Percentiles rank a stretch among this genome's conserved stretches.
phyloP scores from a whole-genome alignment of 768 basidiomycete species.

The Cubamyces lactineus region DNA sequence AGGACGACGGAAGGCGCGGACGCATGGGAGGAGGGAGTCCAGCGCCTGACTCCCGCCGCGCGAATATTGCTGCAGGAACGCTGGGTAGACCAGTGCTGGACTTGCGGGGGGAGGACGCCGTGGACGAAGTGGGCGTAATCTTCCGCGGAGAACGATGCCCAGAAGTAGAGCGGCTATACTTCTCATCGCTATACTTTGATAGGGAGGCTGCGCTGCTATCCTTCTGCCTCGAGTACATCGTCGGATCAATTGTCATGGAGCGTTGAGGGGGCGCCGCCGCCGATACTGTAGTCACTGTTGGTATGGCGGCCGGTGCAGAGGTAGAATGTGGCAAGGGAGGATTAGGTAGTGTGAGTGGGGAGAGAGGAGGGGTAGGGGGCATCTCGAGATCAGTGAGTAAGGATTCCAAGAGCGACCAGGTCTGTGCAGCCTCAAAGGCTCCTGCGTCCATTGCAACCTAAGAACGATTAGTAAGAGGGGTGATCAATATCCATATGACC shows the following conservation, averaged over 20 bases:
- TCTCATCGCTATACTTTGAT: constrained; percentile 21
- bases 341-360: constrained; percentile 28
- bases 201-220: constrained; percentile 26
- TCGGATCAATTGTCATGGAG: constrained; percentile 16
- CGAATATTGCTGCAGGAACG: constrained; percentile 26
- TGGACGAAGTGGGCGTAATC: constrained; percentile 31
- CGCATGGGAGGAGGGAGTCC: constrained; percentile 23
- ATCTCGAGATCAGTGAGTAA: constrained; percentile 53
- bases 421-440: constrained; percentile 58
- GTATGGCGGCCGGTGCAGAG: constrained; percentile 48
- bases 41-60: constrained; percentile 26
- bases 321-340: constrained; percentile 39
- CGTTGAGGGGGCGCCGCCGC: constrained; percentile 25
- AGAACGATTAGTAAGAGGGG: background rate
- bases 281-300: constrained; percentile 32
- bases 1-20: constrained; percentile 34
- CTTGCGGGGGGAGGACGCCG: constrained; percentile 31
- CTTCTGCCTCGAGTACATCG: background rate
- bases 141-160: constrained; percentile 27
- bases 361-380: constrained; percentile 33
- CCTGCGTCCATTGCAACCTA: constrained; percentile 58
- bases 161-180: constrained; percentile 17
- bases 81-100: constrained; percentile 24
- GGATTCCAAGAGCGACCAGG: constrained; percentile 67
- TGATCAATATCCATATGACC: background rate